Evolutionary conservation across 2,329 filamentous ascomycete genomes (phyloP), one percentile per base, ranked within the genome.

Genomic region (Ascochyta viciae-villosae): DNA sequence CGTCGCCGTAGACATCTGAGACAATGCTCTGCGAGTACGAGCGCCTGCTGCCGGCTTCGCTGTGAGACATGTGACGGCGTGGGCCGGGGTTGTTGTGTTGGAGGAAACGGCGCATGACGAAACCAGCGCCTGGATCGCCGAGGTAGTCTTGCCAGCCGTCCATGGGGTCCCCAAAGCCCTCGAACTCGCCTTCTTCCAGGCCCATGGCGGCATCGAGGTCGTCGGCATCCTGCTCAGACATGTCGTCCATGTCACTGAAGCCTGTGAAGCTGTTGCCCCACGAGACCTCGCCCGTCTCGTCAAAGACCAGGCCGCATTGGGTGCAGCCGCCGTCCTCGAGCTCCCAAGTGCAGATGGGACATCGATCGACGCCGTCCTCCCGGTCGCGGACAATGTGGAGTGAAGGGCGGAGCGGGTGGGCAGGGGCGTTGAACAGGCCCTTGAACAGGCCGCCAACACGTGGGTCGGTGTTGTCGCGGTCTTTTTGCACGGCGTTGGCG

Each of bases 281-380:
- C 23, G 64, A 73, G 54, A 73, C 74, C 49, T 71, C 76, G 16
- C 74, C 76, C 42, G 82, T 80, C 22, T 80, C 76, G 46, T 80
- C 78, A 48, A 82, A 84, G 45, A 83, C 81, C 54, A 79, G 60
- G 7, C 76, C 77, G 57, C 87, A 90, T 19, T 79, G 76, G 22
- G 68, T 60, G 64, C 87, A 90, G 64, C 72, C 62, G 52, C 84
- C 84, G 39, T 87, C 85, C 67, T 87, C 85, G 42, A 89, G 77
- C 71, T 90, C 88, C 81, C 83, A 85, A 8, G 80, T 74, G 72
- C 88, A 90, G 3, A 76, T 60, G 1, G 87, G 87, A 69, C 88
- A 90, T 61, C 87, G 81, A 50, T 83, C 76, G 16, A 89, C 82
- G 31, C 83, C 82, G 68, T 89, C 87, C 66, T 82, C 81, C 31